These are phyloP conservation scores for Reutealis trisperma DNA, from an alignment of 345 rosid species.

Conservation along the genomic window DNA sequence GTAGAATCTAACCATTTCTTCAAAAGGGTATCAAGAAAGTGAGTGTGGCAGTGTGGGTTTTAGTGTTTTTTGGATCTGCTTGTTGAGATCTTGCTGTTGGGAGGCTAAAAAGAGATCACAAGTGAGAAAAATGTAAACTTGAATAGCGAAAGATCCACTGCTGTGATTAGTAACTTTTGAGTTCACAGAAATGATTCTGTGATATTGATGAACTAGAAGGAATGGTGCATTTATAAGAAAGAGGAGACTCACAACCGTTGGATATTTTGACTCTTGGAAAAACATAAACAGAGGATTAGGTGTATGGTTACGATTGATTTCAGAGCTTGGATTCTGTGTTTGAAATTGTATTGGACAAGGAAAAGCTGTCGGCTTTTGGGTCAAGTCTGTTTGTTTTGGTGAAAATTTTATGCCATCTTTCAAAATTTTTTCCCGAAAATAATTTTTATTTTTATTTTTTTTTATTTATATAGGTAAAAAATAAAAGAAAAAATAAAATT, in stretches of 20 bases:
- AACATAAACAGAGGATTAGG: not conserved
- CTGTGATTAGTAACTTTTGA: not conserved
- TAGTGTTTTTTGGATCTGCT: slow-evolving; percentile 38
- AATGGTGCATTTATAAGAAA: not conserved
- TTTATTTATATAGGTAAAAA: too few relatives aligned
- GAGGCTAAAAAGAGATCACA: not conserved
- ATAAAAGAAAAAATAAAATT: too few relatives aligned
- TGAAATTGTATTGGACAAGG: not conserved
- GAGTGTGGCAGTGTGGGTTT: not conserved
- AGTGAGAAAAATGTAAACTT: not conserved
- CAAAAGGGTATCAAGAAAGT: not conserved
- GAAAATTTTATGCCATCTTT: not conserved
- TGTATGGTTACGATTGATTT: not conserved
- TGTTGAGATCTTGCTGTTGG: slow-evolving; percentile 17
- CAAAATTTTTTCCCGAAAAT: too few relatives aligned
- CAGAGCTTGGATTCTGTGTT: not conserved
- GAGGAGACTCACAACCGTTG: slow-evolving; percentile 4
- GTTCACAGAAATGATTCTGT: not conserved
- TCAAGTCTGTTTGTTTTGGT: not conserved
- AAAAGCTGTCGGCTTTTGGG: slow-evolving; percentile 1
- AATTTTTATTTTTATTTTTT: not conserved
- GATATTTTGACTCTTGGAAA: slow-evolving; percentile 1
- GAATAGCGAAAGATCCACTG: not conserved
- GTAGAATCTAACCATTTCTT: slow-evolving; percentile 23
- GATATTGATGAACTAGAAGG: not conserved